Conservation (phyloP, 2,329 filamentous ascomycete species). For the Rhexocercosporidium sp. region DNA sequence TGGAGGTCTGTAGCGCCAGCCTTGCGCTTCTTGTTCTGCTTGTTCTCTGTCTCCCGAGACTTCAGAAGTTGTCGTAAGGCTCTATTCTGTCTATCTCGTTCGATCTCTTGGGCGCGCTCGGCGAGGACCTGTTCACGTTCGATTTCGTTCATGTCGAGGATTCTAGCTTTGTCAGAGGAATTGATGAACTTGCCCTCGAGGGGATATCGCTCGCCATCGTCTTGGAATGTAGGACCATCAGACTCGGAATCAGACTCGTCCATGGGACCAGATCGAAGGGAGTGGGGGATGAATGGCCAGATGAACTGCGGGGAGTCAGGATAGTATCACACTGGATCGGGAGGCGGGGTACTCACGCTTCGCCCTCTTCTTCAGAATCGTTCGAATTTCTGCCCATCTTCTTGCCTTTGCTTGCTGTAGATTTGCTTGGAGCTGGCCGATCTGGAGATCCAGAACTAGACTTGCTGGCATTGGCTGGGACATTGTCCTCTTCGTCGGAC, state of each 20-base stretch:
- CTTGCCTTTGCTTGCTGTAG: slow-evolving; percentile 55
- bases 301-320: slow-evolving; percentile 60
- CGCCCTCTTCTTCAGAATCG: slow-evolving; percentile 78
- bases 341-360: slow-evolving; percentile 66
- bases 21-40: slow-evolving; percentile 71
- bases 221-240: slow-evolving; percentile 57
- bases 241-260: slow-evolving; percentile 85
- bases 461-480: slow-evolving; percentile 55
- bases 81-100: slow-evolving; percentile 80
- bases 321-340: neutral
- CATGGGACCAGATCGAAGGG: slow-evolving; percentile 84
- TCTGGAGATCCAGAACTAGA: slow-evolving; percentile 60
- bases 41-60: slow-evolving; percentile 67
- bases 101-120: slow-evolving; percentile 82
- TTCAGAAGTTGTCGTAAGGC: slow-evolving; percentile 79
- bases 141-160: slow-evolving; percentile 87
- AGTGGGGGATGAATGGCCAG: slow-evolving; percentile 73
- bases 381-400: slow-evolving; percentile 52
- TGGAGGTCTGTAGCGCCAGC: slow-evolving; percentile 80
- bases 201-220: slow-evolving; percentile 74
- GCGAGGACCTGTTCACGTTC: slow-evolving; percentile 90
- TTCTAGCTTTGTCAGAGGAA: slow-evolving; percentile 74
- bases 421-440: slow-evolving; percentile 45
- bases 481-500: slow-evolving; percentile 59
- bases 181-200: slow-evolving; percentile 86